Base-by-base conservation (phyloP, 805 yeast genomes). In the Candida incommunis region DNA sequence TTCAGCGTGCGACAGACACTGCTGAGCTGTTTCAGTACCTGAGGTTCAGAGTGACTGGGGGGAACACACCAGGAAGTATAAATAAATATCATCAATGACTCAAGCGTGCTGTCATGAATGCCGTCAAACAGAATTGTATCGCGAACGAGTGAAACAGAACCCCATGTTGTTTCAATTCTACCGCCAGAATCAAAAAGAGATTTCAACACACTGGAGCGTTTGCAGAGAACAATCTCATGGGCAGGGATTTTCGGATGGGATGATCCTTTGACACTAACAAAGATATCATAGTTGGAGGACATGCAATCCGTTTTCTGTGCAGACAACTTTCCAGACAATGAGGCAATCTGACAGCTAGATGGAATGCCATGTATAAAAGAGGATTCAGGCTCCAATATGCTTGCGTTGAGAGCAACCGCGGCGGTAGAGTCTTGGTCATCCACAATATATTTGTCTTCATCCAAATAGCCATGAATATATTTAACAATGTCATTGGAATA, bases 81-180 rank as follows among this genome's bases (percentile, higher is more conserved):
- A 31, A 31, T 31, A 31, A 31, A 31, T 31, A 31, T 31, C 20
- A 31, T n/a, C 4, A 31, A 9, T 5, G 18, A 31, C 18, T 31
- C 37, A 9, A 31, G 20, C 18, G 37, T 31, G 37, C 37, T 13
- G 7, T 31, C 18, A 9, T 16, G 37, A 16, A 31, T 31, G 20
- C 37, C 37, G 9, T 31, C 37, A 31, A 31, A 31, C 5, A 31
- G 9, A 11, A 31, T 5, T 5, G 11, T 5, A 9, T n/a, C 37
- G 20, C n/a, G 50, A 4, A 29, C 48, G 46, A 50, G 48, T 20
- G 53, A 46, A 9, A 50, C 25, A 15, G 16, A 2, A 2, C 25
- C 41, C 23, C 23, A 9, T 7, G 37, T 11, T 11, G 37, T 16
- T 18, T 11, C n/a, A 13, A 31, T 18, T 9, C 18, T 11, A 9